Evolutionary conservation across 2,329 filamentous ascomycete genomes (phyloP).

Genomic region (Colletotrichum lupini): DNA sequence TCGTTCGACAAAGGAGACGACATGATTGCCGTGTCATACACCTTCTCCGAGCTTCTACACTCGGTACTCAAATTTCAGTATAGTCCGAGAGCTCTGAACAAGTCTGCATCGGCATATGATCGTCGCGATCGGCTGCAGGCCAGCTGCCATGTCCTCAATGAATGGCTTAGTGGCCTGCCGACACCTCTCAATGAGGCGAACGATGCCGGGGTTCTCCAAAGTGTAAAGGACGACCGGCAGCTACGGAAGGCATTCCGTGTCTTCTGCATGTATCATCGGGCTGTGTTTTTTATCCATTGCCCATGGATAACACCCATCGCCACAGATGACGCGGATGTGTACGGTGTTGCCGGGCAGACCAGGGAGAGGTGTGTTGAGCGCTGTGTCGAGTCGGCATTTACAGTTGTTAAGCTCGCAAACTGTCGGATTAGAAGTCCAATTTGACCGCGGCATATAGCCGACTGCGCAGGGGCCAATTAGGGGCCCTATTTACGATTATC

Average conservation of each 20-base stretch:
- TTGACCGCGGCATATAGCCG: too few species aligned
- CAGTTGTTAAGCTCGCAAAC: slow-evolving; percentile 23
- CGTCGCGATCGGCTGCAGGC: slow-evolving; percentile 20
- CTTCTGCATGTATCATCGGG: slow-evolving; percentile 30
- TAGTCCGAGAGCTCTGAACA: slow-evolving; percentile 17
- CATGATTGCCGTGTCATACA: slow-evolving; percentile 24
- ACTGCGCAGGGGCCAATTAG: too few species aligned
- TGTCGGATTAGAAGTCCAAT: too few species aligned
- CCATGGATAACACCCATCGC: slow-evolving; percentile 14
- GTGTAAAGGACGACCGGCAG: slow-evolving; percentile 7
- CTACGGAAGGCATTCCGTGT: slow-evolving; percentile 18
- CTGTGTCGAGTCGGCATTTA: slow-evolving; percentile 24
- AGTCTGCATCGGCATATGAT: slow-evolving; percentile 4
- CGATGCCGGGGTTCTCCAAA: slow-evolving; percentile 10
- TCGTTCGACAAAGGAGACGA: slow-evolving; percentile 22
- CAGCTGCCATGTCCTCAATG: slow-evolving; percentile 21
- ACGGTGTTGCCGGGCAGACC: background rate
- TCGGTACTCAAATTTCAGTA: slow-evolving; percentile 26
- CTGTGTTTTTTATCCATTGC: slow-evolving; percentile 22
- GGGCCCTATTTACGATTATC: too few species aligned
- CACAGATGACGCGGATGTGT: background rate
- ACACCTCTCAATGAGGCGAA: slow-evolving; percentile 16
- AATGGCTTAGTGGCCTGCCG: slow-evolving; percentile 16
- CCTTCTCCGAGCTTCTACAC: slow-evolving; percentile 24
- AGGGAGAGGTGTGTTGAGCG: slow-evolving; percentile 16